These are phyloP conservation scores for Exserohilum turcica DNA, from an alignment of 2,329 filamentous ascomycete species.

Conservation along the genomic window DNA sequence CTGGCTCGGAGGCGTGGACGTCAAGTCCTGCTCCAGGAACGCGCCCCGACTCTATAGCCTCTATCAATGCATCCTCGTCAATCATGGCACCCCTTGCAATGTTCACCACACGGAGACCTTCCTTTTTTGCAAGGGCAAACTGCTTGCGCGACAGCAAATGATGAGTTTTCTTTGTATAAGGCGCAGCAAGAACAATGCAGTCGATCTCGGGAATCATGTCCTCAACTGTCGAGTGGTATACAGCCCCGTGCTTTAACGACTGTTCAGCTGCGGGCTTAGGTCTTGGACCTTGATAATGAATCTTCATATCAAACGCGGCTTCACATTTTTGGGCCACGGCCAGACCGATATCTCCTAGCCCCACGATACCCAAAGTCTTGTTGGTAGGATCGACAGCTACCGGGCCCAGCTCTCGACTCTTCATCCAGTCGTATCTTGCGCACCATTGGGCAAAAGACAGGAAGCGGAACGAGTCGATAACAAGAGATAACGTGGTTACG, in stretches of 20 bases:
- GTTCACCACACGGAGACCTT: background rate
- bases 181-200: background rate
- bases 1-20: background rate
- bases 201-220: background rate
- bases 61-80: background rate
- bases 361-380: background rate
- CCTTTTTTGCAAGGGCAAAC: background rate
- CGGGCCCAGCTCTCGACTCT: background rate
- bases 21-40: background rate
- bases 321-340: background rate
- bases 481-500: background rate
- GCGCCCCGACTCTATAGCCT: background rate
- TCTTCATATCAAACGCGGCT: background rate
- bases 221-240: background rate
- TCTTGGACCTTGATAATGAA: background rate
- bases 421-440: background rate
- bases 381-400: background rate
- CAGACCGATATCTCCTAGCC: background rate
- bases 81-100: background rate
- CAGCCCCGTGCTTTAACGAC: background rate
- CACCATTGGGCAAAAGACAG: background rate
- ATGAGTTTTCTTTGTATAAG: background rate
- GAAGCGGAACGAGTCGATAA: background rate
- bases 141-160: background rate
- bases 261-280: background rate